phyloP scores from a whole-genome alignment of 1,284 basidiomycete genomes.

The Austroboletus rostrupii region DNA sequence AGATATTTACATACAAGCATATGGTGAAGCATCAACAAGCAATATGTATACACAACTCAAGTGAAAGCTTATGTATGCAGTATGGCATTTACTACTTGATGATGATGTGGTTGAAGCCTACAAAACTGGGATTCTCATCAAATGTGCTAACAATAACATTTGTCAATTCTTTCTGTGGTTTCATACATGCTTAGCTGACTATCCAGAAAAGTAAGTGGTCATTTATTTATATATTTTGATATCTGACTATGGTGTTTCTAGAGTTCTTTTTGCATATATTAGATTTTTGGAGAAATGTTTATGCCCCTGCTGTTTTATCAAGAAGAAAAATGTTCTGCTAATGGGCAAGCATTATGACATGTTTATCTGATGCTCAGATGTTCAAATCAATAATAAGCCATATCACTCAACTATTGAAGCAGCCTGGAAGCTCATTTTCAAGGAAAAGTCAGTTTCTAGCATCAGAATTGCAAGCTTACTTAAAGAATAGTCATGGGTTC shows the following conservation, averaged over 20 bases:
- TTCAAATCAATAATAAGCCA: neutral
- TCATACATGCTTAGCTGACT: conserved; percentile 28
- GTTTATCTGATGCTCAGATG: neutral
- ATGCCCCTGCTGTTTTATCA: neutral
- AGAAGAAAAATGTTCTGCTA: neutral
- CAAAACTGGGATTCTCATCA: conserved; percentile 23
- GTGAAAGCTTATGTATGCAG: conserved; percentile 15
- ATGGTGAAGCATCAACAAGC: neutral
- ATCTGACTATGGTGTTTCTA: neutral
- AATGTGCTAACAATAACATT: conserved; percentile 18
- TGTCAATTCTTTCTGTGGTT: conserved; percentile 18
- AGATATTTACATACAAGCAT: conserved; percentile 10
- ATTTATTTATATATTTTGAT: neutral
- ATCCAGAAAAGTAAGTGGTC: conserved; percentile 31
- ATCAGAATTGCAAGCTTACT: neutral
- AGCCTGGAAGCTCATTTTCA: neutral
- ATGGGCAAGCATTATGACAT: neutral
- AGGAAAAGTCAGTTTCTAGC: neutral
- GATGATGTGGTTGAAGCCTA: conserved; percentile 7
- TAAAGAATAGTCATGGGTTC: neutral
- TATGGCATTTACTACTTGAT: neutral
- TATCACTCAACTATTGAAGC: neutral
- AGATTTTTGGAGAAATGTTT: neutral
- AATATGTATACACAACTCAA: conserved; percentile 19
- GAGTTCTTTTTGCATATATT: neutral